Evolutionary conservation across 164 flowering plant species (phyloP), one percentile per base, ranked within the genome.

Genomic region (Taxillus chinensis): DNA sequence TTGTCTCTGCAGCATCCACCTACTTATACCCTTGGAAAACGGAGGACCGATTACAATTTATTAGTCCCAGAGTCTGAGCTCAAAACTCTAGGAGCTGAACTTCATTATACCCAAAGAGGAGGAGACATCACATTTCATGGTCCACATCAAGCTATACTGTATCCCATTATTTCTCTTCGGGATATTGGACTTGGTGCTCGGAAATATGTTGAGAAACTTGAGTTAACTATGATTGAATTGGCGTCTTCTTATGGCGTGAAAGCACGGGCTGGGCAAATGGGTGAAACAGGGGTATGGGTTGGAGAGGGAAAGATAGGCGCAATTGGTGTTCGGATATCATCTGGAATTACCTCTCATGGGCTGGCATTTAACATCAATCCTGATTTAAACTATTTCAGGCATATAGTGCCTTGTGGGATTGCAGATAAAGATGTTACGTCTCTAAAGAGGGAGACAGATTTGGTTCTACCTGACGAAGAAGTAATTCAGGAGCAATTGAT

Each of bases 91-190:
- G 98, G 98, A 64, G 97, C 96, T n/a, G 87, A 84, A 70, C 90
- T 93, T 61, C 88, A 88, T 68, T 85, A 86, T 67, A 88, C 96
- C 6, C 78, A 90, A 62, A 82, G 98, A 66, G 98, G 98, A 68
- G 98, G 97, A 46, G 97, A 93, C 70, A 79, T 89, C 45, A 93
- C 98, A 9, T 93, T 74, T 73, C 98, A 93, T 71, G 98, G 98
- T 66, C 98, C 96, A 39, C 82, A 64, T 62, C 98, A 92, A 65
- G 92, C 97, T 50, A 78, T 92, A 52, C 65, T 92, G 39, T 92
- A 92, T 65, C 98, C 96, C 39, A 82, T 92, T 59, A 66, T 92
- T 54, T 86, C 92, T 50, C 84, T 92, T 14, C 74, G 86, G 14
- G 87, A 82, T 59, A 74, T 78, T 51, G 87, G 92, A 55, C 53